A percentile compares a stretch with the other conserved stretches of the same genome.
Evolutionary conservation across 306 rosid species (phyloP).

Genomic region (Malus orientalis): DNA sequence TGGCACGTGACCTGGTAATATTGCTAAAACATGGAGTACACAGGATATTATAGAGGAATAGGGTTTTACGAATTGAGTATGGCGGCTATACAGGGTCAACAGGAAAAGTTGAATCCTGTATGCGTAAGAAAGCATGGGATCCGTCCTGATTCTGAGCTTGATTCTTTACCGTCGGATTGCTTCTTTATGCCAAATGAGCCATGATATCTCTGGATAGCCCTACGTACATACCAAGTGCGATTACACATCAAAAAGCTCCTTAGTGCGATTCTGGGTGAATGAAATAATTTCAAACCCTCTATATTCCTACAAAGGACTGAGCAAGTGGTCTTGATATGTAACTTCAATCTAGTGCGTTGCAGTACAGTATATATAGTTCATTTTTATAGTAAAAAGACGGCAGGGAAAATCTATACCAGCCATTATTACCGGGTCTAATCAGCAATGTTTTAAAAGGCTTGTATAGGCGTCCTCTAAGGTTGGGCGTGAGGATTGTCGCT

Average conservation of each 20-base stretch:
- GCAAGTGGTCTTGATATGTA: constrained; percentile 14
- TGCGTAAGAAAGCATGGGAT: constrained; percentile 40
- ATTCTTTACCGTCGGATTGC: constrained; percentile 34
- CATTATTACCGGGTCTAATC: neutral
- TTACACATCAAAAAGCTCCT: constrained; percentile 54
- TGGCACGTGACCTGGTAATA: neutral
- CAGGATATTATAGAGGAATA: constrained; percentile 7
- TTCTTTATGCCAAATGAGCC: constrained; percentile 18
- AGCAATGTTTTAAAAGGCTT: too few relatives aligned
- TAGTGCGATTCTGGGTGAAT: constrained; percentile 30
- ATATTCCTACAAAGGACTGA: constrained; percentile 22
- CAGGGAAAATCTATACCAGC: neutral
- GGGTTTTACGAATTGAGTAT: constrained; percentile 4
- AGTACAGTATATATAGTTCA: neutral
- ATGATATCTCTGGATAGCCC: constrained; percentile 2
- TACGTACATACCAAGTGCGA: constrained; percentile 33
- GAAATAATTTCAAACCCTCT: constrained; percentile 16
- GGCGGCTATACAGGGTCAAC: constrained; percentile 31
- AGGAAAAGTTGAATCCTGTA: constrained; percentile 27
- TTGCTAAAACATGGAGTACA: constrained; percentile 3
- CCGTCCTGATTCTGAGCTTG: constrained; percentile 8
- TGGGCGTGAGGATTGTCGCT: too few relatives aligned
- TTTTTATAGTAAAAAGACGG: neutral
- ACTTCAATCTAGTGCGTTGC: constrained; percentile 26
- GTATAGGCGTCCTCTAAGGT: too few relatives aligned